Conservation (phyloP, 2,329 filamentous ascomycete species). For the Ascomycota sp. region DNA sequence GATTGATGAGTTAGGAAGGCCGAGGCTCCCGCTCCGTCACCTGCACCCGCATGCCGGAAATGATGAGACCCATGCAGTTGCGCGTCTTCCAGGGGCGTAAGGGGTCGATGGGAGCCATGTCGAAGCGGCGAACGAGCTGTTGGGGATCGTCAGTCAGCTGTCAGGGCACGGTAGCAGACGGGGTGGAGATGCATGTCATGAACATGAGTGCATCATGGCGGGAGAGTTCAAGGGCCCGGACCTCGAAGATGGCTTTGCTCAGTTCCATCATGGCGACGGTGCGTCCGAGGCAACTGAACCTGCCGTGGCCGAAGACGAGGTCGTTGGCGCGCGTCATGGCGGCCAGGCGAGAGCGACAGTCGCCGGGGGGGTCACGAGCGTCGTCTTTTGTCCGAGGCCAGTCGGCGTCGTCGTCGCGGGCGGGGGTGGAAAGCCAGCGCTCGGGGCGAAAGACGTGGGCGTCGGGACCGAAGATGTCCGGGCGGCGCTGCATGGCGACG, state of each 20-base stretch:
- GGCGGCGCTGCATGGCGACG: conserved; percentile 7
- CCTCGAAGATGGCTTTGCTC: conserved; percentile 18
- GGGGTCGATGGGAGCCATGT: conserved; percentile 9
- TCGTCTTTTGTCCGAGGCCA: too few relatives aligned
- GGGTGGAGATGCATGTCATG: neutral
- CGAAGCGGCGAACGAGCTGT: conserved; percentile 11
- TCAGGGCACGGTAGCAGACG: neutral
- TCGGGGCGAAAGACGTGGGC: conserved; percentile 10
- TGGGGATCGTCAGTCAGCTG: neutral
- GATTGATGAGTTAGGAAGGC: too few relatives aligned
- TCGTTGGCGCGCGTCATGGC: conserved; percentile 13
- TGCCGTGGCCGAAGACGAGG: conserved; percentile 16
- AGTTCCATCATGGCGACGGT: conserved; percentile 16
- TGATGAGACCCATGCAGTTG: conserved; percentile 10
- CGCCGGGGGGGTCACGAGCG: too few relatives aligned
- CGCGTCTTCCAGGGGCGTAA: conserved; percentile 7
- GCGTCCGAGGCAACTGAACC: conserved; percentile 17
- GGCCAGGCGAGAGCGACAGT: too few relatives aligned
- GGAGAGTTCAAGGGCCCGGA: conserved; percentile 5
- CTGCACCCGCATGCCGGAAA: conserved; percentile 13
- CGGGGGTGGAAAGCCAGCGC: conserved; percentile 4
- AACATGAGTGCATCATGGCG: too few relatives aligned
- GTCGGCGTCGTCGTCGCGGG: too few relatives aligned
- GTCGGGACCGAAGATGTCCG: conserved; percentile 11
- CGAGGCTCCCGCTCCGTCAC: conserved; percentile 5